Evolutionary conservation across 495 filamentous ascomycete genomes (phyloP).

Genomic region (Hypoxylon rickii): DNA sequence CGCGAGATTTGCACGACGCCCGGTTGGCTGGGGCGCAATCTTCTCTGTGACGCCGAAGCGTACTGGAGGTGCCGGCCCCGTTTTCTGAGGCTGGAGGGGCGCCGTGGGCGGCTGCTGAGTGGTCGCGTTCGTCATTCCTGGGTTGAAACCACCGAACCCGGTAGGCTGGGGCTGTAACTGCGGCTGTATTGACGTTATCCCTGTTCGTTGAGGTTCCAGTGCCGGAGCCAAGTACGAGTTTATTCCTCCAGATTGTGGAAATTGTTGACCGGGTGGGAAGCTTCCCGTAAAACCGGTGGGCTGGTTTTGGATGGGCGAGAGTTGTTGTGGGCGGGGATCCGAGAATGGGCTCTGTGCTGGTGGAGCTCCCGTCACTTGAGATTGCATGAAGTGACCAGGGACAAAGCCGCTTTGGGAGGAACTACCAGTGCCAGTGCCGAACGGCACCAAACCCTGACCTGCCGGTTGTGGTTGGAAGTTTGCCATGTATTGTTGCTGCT

Average conservation of each 20-base stretch:
- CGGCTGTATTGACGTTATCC: conserved; percentile 47
- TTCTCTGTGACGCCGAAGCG: conserved; percentile 87
- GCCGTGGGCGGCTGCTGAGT: conserved; percentile 51
- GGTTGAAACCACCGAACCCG: conserved; percentile 59
- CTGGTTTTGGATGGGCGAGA: conserved; percentile 65
- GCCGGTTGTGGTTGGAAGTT: conserved; percentile 48
- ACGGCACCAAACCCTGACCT: conserved; percentile 48
- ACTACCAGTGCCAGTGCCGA: conserved; percentile 45
- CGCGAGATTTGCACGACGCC: conserved; percentile 82
- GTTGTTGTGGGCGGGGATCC: conserved; percentile 61
- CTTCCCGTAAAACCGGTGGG: conserved; percentile 69
- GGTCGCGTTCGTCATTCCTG: conserved; percentile 49
- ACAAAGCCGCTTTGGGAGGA: conserved; percentile 62
- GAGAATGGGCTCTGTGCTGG: conserved; percentile 49
- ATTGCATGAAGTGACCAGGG: conserved; percentile 55
- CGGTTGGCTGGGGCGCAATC: conserved; percentile 86
- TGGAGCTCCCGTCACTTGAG: conserved; percentile 46
- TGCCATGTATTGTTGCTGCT: conserved; percentile 59
- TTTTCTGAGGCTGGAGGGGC: conserved; percentile 81
- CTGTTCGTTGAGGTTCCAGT: conserved; percentile 59
- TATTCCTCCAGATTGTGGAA: conserved; percentile 53
- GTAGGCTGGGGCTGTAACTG: conserved; percentile 50
- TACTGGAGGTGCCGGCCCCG: conserved; percentile 88
- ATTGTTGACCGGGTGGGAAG: conserved; percentile 48
- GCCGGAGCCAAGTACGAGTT: conserved; percentile 62